These are phyloP conservation scores for Triadica sebifera DNA, from an alignment of 345 rosid species.

Conservation along the genomic window DNA sequence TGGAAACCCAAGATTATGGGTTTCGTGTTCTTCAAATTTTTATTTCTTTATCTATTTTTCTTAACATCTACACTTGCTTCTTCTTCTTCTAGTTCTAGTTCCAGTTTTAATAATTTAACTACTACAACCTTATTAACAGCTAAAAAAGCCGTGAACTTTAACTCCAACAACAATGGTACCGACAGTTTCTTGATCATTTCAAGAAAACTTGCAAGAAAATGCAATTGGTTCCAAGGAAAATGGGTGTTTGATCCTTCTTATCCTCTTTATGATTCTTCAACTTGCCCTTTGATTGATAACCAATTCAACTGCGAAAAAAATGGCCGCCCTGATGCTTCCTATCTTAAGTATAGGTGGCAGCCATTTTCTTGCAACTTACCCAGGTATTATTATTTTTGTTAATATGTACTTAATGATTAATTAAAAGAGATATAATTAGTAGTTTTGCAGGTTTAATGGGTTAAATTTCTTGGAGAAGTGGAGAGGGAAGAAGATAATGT, in stretches of 20 bases:
- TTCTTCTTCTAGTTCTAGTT: neutral
- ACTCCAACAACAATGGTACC: neutral
- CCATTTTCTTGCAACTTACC: slow-evolving; percentile 57
- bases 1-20: slow-evolving; percentile 37
- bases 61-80: neutral
- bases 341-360: slow-evolving; percentile 65
- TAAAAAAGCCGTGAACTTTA: neutral
- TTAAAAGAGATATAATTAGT: neutral
- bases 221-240: slow-evolving; percentile 52
- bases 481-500: slow-evolving; percentile 96
- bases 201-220: slow-evolving; percentile 27
- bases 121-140: neutral
- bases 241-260: slow-evolving; percentile 57
- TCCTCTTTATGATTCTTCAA: slow-evolving; percentile 46
- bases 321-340: slow-evolving; percentile 50
- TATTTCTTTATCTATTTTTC: slow-evolving; percentile 23
- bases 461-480: slow-evolving; percentile 62
- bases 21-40: slow-evolving; percentile 21
- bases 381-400: slow-evolving; percentile 26
- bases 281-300: slow-evolving; percentile 57
- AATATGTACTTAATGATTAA: neutral
- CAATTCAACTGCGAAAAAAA: slow-evolving; percentile 55
- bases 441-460: slow-evolving; percentile 71
- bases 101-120: neutral
- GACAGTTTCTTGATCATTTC: neutral